Conservation (phyloP, 495 filamentous ascomycete genomes). For the Penicillium alfredii region DNA sequence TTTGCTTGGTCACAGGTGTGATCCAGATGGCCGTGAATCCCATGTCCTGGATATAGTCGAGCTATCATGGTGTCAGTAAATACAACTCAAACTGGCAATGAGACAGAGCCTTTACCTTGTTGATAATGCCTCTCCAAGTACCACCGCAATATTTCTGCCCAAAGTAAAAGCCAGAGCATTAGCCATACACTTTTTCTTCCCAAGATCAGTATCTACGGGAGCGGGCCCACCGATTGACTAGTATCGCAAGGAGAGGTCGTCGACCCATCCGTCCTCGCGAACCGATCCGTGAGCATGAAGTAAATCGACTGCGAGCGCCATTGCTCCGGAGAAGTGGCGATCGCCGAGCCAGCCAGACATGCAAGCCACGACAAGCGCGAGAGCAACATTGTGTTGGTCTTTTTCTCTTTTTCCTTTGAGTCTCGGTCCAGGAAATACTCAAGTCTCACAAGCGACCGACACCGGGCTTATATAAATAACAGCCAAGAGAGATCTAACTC, state of each 20-base stretch:
- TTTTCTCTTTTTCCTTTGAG: too few species aligned
- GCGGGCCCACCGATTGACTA: conserved; percentile 24
- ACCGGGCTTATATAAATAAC: too few species aligned
- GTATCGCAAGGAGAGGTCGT: conserved; percentile 51
- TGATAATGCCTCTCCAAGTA: conserved; percentile 65
- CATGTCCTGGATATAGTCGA: conserved; percentile 61
- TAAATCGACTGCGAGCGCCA: conserved; percentile 67
- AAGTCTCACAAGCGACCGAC: too few species aligned
- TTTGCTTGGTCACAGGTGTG: conserved; percentile 61
- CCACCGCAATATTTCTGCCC: conserved; percentile 65
- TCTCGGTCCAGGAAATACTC: too few species aligned
- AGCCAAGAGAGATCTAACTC: too few species aligned
- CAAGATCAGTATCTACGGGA: neutral
- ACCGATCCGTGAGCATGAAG: conserved; percentile 70
- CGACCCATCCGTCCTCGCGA: conserved; percentile 61
- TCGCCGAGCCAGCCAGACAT: conserved; percentile 16
- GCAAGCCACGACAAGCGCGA: conserved; percentile 12
- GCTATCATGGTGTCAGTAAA: conserved; percentile 15
- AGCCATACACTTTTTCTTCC: neutral
- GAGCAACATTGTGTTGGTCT: too few species aligned
- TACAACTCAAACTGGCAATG: neutral
- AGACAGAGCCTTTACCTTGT: conserved; percentile 46
- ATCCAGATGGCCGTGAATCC: conserved; percentile 84
- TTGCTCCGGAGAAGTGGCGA: conserved; percentile 41
- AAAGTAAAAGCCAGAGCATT: neutral